phyloP scores from a whole-genome alignment of 2,329 filamentous ascomycete genomes.

The Coleophoma eucalyptorum region DNA sequence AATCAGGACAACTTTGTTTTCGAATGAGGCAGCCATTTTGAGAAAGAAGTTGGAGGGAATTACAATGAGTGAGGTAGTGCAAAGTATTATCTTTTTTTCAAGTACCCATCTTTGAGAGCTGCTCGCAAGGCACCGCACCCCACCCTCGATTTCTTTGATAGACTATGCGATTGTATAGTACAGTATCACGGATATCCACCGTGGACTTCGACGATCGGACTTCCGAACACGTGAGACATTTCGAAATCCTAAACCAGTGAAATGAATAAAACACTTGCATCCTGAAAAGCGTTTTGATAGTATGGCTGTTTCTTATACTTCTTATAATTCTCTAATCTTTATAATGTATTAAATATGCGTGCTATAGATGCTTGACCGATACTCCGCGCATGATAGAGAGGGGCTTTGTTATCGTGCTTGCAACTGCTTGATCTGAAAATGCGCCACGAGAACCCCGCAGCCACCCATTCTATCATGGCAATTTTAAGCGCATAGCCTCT shows the following conservation, averaged over 20 bases:
- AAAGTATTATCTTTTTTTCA: neutral
- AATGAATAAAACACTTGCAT: neutral
- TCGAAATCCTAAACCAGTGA: neutral
- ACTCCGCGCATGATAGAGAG: too few species aligned
- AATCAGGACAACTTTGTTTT: constrained; percentile 20
- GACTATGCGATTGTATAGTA: neutral
- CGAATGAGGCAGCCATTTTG: neutral
- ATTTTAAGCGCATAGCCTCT: too few species aligned
- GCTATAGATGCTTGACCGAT: too few species aligned
- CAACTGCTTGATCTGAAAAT: too few species aligned
- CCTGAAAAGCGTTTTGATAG: neutral
- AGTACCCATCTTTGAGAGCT: neutral
- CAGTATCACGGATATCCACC: neutral
- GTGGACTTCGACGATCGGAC: neutral
- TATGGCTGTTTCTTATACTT: neutral
- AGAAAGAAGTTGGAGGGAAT: too few species aligned
- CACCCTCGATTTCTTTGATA: neutral
- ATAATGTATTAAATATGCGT: too few species aligned
- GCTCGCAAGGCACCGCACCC: neutral
- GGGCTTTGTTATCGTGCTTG: too few species aligned
- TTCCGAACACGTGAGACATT: neutral
- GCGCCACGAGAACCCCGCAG: too few species aligned
- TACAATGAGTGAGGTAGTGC: too few species aligned
- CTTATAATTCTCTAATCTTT: too few species aligned
- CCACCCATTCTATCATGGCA: too few species aligned